Conservation (phyloP, 768 basidiomycete species). For the Naganishia randhawae region DNA sequence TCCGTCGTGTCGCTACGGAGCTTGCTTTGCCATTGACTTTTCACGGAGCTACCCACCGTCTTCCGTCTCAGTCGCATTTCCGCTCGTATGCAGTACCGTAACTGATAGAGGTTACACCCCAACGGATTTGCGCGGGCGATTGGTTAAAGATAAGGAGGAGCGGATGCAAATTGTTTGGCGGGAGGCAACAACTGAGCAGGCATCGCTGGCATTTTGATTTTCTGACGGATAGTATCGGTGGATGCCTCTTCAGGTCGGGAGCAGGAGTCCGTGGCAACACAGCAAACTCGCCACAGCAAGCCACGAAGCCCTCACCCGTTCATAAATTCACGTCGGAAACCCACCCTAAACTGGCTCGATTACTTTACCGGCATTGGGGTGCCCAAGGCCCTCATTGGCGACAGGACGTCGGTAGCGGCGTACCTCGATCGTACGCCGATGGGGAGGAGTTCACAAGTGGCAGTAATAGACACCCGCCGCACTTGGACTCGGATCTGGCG, state of each 20-base stretch:
- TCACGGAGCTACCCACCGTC: no score
- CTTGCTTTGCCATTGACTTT: no score
- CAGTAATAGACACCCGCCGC: not conserved
- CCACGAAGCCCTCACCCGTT: not conserved
- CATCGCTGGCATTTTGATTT: not conserved
- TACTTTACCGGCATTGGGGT: slow-evolving; percentile 21
- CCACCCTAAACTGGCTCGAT: slow-evolving; percentile 6
- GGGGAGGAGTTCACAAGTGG: slow-evolving; percentile 3
- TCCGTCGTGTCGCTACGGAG: no score
- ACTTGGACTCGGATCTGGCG: not conserved
- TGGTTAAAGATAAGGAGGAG: slow-evolving; percentile 16
- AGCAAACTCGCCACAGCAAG: not conserved
- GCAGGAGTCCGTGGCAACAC: not conserved
- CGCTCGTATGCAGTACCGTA: slow-evolving; percentile 1
- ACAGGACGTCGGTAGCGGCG: slow-evolving; percentile 4
- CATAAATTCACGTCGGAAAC: not conserved
- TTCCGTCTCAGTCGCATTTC: not conserved
- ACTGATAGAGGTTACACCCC: not conserved
- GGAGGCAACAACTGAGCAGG: not conserved
- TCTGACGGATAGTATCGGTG: not conserved
- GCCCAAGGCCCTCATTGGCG: slow-evolving; percentile 21
- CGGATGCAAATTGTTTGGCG: not conserved
- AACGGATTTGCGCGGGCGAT: not conserved
- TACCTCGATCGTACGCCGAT: slow-evolving; percentile 8
- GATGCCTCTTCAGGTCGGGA: not conserved